Evolutionary conservation across 139 green algal species (phyloP), one percentile per base, ranked within the genome.

Genomic region (Astrephomene gubernaculifera): DNA sequence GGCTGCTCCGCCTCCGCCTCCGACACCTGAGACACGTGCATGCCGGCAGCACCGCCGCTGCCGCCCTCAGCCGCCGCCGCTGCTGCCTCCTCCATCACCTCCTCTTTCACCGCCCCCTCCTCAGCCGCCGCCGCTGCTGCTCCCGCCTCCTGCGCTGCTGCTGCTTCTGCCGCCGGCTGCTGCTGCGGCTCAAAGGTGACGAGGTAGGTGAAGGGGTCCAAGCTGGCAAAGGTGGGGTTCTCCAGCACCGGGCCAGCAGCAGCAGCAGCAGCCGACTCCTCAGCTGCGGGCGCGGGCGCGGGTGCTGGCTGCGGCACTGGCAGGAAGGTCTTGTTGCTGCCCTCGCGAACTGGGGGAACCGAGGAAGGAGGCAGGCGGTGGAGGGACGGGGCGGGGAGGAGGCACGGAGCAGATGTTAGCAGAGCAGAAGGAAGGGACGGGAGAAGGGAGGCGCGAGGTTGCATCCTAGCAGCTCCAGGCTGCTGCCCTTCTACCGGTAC

Each of bases 271-370:
- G n/a, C n/a, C n/a, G n/a, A n/a, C n/a, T n/a, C n/a, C n/a, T n/a
- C n/a, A n/a, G n/a, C n/a, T n/a, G n/a, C n/a, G n/a, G n/a, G n/a
- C n/a, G 60, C 64, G 39, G 31, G 68, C 10, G 81, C 87, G 60
- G 76, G 22, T 22, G 65, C 75, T n/a, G 83, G 24, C 4, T 65
- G 38, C 4, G 78, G 79, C 31, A 86, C 72, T 0, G 87, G 90
- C 67, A 93, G 81, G 82, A 90, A 93, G 43, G 44, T 88, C 10
- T 33, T n/a, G 2, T 38, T 14, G 44, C 80, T 73, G 33, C 88
- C 90, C 75, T 90, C 85, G 12, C 90, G 85, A 31, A 93, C 87
- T 83, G 75, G 17, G 27, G 14, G 49, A 57, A 12, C 49, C 14
- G 14, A 57, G 49, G 17, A 57, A 57, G 49, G 49, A 17, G 49